Base-by-base conservation (phyloP, 1,139 yeast species). In the Saccharomyces hybrid region DNA sequence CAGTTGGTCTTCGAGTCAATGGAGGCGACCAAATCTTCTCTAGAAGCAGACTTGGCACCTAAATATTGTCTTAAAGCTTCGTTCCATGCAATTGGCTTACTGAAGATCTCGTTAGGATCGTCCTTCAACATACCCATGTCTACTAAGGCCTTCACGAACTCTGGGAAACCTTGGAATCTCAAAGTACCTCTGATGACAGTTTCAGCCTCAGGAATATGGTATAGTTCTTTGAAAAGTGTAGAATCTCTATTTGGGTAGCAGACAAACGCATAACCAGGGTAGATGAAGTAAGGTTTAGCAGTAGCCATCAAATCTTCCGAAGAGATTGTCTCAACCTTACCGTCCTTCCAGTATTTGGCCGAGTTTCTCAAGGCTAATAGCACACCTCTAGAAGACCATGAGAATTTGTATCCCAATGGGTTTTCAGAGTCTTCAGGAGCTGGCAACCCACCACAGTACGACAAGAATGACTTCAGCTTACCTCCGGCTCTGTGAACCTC, bases 321-420 rank as follows among this genome's bases (percentile, higher is more conserved):
- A 58, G 81, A 78, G 67, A 93, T 85, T 52, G 84, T 81, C 58
- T 80, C 96, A 64, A 89, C 74, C 71, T 88, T 73, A 66, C 97
- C 98, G 68, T 89, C 84, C 75, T 85, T 78, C 83, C 86, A 91
- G 78, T 83, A 91, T 68, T 82, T 84, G 62, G 99, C 99, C 59
- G 87, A 78, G 79, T 93, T 93, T 80, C 96, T 86, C 71, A 93
- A 81, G 27, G 99, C 99, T 68, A 93, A 81, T 69, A 93, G 78
- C 49, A 93, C 98, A 75, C 99, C 99, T 75, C 99, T 85, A 50
- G 98, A 90, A 49, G 97, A 89, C 99, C 99, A 93, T 49, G 98
- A 91, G 77, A 93, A 93, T 79, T 93, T 93, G 83, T 93, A 93
- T 64, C 99, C 99, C 73, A 93, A 81, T 57, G 99, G 99, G 75